Conservation (phyloP, 139 green algal species). For the Tetraselmis striata region DNA sequence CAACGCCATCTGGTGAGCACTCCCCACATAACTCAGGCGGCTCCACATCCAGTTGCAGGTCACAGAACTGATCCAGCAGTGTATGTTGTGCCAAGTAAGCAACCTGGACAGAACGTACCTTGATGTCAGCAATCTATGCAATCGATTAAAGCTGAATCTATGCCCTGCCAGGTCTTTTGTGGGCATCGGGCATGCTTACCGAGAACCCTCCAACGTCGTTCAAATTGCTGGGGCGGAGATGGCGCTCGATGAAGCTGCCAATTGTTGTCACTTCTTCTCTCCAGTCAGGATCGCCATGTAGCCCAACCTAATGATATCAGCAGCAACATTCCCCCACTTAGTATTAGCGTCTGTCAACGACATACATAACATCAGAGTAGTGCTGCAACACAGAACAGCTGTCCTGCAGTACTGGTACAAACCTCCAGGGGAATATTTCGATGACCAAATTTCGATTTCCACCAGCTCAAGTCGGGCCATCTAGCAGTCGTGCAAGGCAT, state of each 20-base stretch:
- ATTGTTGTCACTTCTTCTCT: background rate
- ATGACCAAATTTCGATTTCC: background rate
- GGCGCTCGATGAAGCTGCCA: background rate
- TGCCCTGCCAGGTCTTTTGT: background rate
- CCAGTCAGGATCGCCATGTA: background rate
- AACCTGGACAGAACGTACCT: background rate
- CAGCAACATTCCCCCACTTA: background rate
- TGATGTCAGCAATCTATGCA: background rate
- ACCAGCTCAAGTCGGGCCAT: background rate
- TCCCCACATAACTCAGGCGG: conserved; percentile 4
- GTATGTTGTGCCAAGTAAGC: conserved; percentile 29
- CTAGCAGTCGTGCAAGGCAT: background rate
- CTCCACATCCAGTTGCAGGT: conserved; percentile 13
- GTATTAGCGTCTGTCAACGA: too few relatives aligned
- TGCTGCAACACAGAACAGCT: background rate
- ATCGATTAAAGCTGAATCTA: background rate
- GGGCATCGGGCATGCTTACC: background rate
- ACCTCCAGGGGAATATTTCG: background rate
- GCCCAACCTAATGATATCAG: background rate
- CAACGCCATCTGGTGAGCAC: background rate
- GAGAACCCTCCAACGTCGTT: background rate
- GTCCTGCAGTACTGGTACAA: background rate
- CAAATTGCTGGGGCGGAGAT: background rate
- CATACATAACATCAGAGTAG: too few relatives aligned
- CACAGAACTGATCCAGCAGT: conserved; percentile 22